Base-by-base conservation (phyloP, 2,329 filamentous ascomycete species). In the Ophiostoma quercus region DNA sequence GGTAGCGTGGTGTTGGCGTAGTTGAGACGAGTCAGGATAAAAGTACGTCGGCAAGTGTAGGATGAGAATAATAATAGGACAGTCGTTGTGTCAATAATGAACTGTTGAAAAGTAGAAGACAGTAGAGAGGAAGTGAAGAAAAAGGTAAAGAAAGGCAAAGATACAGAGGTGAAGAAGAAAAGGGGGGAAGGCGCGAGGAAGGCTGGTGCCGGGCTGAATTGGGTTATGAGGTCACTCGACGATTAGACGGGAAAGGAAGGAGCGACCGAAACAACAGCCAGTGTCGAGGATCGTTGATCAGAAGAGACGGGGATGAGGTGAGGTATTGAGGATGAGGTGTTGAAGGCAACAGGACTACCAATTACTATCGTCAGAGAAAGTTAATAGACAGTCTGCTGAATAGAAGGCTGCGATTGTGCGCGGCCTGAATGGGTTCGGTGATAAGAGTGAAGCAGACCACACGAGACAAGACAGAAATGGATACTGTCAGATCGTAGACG, bases 401-500 rank as follows among this genome's bases (percentile, higher is more conserved):
- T 29, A 57, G 51, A 25, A 54, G 22, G 22, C 57, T 34, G 57
- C 51, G 25, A 62, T 39, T 65, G 62, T 41, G 19, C 47, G 25
- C 29, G 41, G 29, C 25, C 22, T 60, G 37, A 25, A 29, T 32
- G 16, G 47, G 32, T 62, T 34, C 39, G 66, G 22, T 60, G 60
- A 37, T 54, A 39, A 43, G 63, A 60, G 62, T 32, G 25, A 19
- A 70, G 19, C 16, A 43, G 47, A n/a, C 51, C n/a, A 57, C 51
- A 47, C 37, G 63, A 69, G 51, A 32, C 37, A 43, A 65, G 29
- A 29, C 22, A 34, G 19, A 60, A 51, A 43, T 54, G 63, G 54
- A 60, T 37, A 67, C 51, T 41, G 39, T 41, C 39, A 41, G 39
- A 41, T 41, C 39, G 2, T 14, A 71, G 47, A 67, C 34, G 43